These are phyloP conservation scores for Durio zibethinus DNA, from an alignment of 345 rosid species.

Conservation along the genomic window DNA sequence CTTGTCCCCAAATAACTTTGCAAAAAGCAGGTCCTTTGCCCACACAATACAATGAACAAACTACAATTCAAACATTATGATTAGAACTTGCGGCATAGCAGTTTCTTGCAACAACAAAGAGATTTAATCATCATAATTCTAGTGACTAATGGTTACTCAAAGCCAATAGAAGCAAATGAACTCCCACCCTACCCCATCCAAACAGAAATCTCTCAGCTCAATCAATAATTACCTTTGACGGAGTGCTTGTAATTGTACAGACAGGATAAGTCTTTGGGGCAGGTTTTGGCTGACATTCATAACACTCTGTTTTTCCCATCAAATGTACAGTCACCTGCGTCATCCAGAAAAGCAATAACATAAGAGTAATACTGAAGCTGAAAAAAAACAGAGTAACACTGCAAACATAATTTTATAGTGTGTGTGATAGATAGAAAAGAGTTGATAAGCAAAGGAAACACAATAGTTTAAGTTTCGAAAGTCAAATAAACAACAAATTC, in stretches of 20 bases:
- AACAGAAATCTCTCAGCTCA: slow-evolving; percentile 7
- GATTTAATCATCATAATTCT: neutral
- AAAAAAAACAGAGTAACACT: neutral
- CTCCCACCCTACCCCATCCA: neutral
- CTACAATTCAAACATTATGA: slow-evolving; percentile 41
- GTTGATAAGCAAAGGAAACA: neutral
- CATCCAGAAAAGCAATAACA: slow-evolving; percentile 9
- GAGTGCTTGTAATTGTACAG: slow-evolving; percentile 98
- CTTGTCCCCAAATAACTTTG: slow-evolving; percentile 94
- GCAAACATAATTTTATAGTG: neutral
- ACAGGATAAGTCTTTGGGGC: slow-evolving; percentile 99
- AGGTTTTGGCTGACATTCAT: slow-evolving; percentile 95
- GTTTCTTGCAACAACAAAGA: neutral
- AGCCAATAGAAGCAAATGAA: slow-evolving; percentile 1
- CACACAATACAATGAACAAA: slow-evolving; percentile 98
- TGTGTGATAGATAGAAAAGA: neutral
- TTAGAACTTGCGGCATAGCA: neutral
- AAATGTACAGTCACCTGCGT: slow-evolving; percentile 83
- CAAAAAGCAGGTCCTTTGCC: slow-evolving; percentile 98
- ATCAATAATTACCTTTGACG: slow-evolving; percentile 69
- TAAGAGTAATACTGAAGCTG: neutral
- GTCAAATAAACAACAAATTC: neutral
- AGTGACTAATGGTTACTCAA: neutral
- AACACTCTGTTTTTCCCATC: slow-evolving; percentile 94
- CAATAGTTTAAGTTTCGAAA: neutral